A percentile compares a stretch with the other conserved stretches of the same genome.
These are phyloP conservation scores for Lachnellula hyalina DNA, from an alignment of 2,329 filamentous ascomycete genomes.

Conservation along the genomic window DNA sequence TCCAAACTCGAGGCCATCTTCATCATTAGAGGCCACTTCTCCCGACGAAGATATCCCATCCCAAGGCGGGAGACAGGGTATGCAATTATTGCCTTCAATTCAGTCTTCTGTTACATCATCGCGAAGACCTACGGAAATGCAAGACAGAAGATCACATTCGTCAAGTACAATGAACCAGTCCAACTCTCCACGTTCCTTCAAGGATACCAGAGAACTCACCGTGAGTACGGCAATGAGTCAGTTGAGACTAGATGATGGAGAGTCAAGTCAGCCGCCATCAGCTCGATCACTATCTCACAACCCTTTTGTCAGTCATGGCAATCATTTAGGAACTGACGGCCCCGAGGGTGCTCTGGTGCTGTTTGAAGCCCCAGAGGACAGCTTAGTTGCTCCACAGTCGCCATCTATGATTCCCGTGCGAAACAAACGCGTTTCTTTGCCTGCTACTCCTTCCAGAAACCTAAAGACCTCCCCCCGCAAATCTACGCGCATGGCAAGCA, in stretches of 20 bases:
- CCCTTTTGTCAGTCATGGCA: constrained; percentile 17
- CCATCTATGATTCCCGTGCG: constrained; percentile 32
- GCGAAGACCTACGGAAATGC: constrained; percentile 23
- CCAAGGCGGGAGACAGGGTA: constrained; percentile 48
- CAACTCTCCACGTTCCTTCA: constrained; percentile 15
- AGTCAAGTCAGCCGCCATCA: neutral
- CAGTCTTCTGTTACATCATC: constrained; percentile 22
- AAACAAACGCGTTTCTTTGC: constrained; percentile 24
- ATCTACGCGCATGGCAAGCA: constrained; percentile 58
- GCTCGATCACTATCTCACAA: constrained; percentile 16
- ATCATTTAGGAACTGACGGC: constrained; percentile 19
- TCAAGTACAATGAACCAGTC: constrained; percentile 27
- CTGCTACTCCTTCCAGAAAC: constrained; percentile 36
- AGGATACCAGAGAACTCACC: constrained; percentile 31
- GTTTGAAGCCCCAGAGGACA: constrained; percentile 20
- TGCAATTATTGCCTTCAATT: constrained; percentile 33
- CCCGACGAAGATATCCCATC: constrained; percentile 28
- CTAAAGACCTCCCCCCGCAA: constrained; percentile 36
- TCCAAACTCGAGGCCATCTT: constrained; percentile 38
- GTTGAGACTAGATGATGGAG: constrained; percentile 27
- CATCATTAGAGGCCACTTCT: constrained; percentile 33
- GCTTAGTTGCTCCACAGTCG: constrained; percentile 27
- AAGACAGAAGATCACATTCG: constrained; percentile 24
- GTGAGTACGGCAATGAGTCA: constrained; percentile 34
- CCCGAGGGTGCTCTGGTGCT: constrained; percentile 24